Evolutionary conservation across 306 rosid genomes (phyloP).

Genomic region (Glycine soja): DNA sequence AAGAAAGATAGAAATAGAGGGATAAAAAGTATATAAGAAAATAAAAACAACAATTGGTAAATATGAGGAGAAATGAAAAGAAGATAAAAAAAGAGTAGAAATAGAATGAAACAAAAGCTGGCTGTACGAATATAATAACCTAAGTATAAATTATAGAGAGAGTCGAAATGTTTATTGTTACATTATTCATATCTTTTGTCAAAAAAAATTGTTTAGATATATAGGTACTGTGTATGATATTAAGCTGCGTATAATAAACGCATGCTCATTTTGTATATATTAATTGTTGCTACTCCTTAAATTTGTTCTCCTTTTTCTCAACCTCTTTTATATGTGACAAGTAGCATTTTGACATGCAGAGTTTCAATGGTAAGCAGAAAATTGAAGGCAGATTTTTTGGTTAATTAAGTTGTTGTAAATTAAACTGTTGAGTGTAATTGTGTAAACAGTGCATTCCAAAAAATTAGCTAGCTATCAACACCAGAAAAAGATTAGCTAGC

Average conservation of each 20-base stretch:
- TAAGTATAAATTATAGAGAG: neutral
- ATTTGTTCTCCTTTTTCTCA: neutral
- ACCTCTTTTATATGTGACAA: too few species aligned
- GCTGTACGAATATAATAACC: too few species aligned
- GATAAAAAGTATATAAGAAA: too few species aligned
- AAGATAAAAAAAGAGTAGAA: too few species aligned
- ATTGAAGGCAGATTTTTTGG: neutral
- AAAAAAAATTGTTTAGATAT: neutral
- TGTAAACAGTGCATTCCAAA: neutral
- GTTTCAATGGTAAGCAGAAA: neutral
- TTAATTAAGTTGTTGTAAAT: neutral
- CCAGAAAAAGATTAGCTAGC: too few species aligned
- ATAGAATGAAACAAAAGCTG: too few species aligned
- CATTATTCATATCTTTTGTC: neutral
- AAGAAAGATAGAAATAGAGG: too few species aligned
- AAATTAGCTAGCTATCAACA: neutral
- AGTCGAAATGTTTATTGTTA: neutral
- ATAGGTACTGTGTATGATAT: neutral
- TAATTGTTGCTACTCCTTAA: neutral
- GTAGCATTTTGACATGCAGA: neutral
- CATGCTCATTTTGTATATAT: neutral
- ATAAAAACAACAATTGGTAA: too few species aligned
- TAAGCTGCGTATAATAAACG: neutral
- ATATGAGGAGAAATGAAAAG: too few species aligned
- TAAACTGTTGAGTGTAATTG: neutral